Percentiles rank a stretch among this genome's conserved stretches.
phyloP scores from a whole-genome alignment of 768 basidiomycete genomes.

The Sutorius australiensis region DNA sequence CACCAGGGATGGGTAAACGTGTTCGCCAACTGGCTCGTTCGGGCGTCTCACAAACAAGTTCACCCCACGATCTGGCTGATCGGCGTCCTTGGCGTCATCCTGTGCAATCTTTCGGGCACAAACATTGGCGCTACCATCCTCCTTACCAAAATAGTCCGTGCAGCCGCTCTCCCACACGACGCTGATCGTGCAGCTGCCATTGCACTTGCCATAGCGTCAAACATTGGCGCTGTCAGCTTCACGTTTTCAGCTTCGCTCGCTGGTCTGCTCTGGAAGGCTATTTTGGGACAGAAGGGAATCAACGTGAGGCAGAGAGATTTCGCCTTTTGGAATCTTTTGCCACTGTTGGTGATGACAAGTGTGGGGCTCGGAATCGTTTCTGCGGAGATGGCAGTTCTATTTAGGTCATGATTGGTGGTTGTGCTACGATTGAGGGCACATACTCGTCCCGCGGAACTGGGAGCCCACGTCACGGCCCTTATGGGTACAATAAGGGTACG shows the following conservation, averaged over 20 bases:
- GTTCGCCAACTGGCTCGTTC: conserved; percentile 66
- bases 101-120: conserved; percentile 82
- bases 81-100: conserved; percentile 65
- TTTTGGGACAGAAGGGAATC: conserved; percentile 72
- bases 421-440: background rate
- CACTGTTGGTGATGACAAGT: conserved; percentile 60
- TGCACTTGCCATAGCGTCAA: conserved; percentile 80
- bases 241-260: conserved; percentile 88
- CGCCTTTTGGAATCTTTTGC: conserved; percentile 66
- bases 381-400: conserved; percentile 67
- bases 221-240: conserved; percentile 87
- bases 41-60: conserved; percentile 40
- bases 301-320: conserved; percentile 59
- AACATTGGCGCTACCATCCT: conserved; percentile 93
- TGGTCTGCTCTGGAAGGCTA: conserved; percentile 78
- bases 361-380: conserved; percentile 68
- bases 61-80: conserved; percentile 60
- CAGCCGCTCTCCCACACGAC: conserved; percentile 35
- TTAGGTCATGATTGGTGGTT: conserved; percentile 10
- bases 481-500: background rate
- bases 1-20: conserved; percentile 85
- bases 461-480: background rate
- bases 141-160: conserved; percentile 72
- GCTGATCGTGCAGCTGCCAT: conserved; percentile 54
- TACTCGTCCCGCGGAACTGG: background rate